A percentile compares a stretch with the other conserved stretches of the same genome.
Evolutionary conservation across 371 early-diverging fungal species (phyloP).

Genomic region (Mucor lusitanicus): DNA sequence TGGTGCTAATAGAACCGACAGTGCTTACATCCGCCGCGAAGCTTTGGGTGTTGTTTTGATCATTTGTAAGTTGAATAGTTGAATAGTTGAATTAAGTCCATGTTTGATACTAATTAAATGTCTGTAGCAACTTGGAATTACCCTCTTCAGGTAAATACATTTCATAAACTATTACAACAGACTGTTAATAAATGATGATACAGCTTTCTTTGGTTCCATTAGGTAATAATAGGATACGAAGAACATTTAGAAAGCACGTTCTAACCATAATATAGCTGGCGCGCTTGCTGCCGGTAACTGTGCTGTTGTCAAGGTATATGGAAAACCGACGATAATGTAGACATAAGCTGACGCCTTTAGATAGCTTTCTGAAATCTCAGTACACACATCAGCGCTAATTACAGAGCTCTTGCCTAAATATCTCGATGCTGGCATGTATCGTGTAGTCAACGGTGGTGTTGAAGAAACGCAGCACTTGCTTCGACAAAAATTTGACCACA

Average conservation of each 20-base stretch:
- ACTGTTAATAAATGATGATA: neutral
- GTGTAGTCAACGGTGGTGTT: conserved; percentile 80
- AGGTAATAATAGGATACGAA: conserved; percentile 12
- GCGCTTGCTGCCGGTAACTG: conserved; percentile 88
- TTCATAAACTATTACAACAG: neutral
- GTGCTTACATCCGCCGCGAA: conserved; percentile 61
- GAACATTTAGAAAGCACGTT: too few species aligned
- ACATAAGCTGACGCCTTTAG: too few species aligned
- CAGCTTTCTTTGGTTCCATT: conserved; percentile 36
- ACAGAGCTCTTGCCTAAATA: conserved; percentile 69
- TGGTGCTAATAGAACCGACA: conserved; percentile 32
- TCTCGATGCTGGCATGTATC: conserved; percentile 65
- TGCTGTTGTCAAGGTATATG: conserved; percentile 64
- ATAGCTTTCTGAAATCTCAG: conserved; percentile 75
- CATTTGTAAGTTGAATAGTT: conserved; percentile 31
- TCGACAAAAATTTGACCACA: conserved; percentile 72
- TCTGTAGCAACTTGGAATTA: conserved; percentile 43
- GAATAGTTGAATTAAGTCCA: too few species aligned
- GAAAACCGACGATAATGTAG: neutral
- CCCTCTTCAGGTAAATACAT: conserved; percentile 34
- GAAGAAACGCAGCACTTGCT: conserved; percentile 77
- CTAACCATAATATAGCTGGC: conserved; percentile 36
- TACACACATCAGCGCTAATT: conserved; percentile 67
- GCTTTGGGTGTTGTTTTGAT: conserved; percentile 77
- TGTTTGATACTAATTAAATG: too few species aligned